A percentile compares a stretch with the other conserved stretches of the same genome.
Conservation (phyloP, 352 stramenopile species). For the Plasmopara viticola region DNA sequence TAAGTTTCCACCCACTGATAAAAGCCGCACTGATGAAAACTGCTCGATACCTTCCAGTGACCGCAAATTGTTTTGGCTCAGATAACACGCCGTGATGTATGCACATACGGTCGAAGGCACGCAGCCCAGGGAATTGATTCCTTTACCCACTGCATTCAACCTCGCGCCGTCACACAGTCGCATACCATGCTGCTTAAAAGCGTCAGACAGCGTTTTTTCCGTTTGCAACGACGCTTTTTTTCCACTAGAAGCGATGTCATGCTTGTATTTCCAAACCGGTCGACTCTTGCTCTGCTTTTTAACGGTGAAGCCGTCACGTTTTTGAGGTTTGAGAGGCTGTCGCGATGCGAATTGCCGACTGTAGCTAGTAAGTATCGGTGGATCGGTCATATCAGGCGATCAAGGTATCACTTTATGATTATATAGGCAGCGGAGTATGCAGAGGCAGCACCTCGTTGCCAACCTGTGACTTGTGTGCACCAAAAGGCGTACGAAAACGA, state of each 20-base stretch:
- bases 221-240: constrained; percentile 4
- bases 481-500: constrained; percentile 14
- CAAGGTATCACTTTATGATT: not conserved
- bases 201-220: constrained; percentile 49
- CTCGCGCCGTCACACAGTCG: constrained; percentile 65
- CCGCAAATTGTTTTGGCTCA: constrained; percentile 74
- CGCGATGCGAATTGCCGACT: constrained; percentile 21
- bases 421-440: not conserved
- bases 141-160: constrained; percentile 65
- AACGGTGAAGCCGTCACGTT: constrained; percentile 12
- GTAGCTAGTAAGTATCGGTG: constrained; percentile 8
- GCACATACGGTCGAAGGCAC: constrained; percentile 39
- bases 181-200: constrained; percentile 64
- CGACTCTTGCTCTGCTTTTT: constrained; percentile 12
- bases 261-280: constrained; percentile 8
- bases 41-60: constrained; percentile 51
- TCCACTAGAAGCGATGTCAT: constrained; percentile 4
- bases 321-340: constrained; percentile 9
- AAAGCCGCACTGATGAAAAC: constrained; percentile 45
- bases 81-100: constrained; percentile 55
- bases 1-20: constrained; percentile 62
- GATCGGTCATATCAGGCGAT: constrained; percentile 4
- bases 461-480: constrained; percentile 16
- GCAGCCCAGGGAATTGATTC: constrained; percentile 39
- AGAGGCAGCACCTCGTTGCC: not conserved